These are phyloP conservation scores for Sphagnum tenellum DNA, from an alignment of 225 moss, liverwort and hornwort genomes.

Conservation along the genomic window DNA sequence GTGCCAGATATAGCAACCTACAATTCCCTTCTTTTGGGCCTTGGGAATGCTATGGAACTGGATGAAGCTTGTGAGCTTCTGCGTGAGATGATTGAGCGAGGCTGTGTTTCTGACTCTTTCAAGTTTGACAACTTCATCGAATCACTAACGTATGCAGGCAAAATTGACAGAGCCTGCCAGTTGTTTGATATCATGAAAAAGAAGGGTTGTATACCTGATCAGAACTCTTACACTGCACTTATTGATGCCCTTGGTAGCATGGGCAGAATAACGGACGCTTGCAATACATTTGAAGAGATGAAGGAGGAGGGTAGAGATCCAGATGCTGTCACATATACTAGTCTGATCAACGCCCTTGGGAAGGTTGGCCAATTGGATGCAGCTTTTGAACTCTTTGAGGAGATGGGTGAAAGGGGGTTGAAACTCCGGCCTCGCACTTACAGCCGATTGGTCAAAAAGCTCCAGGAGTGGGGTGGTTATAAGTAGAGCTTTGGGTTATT, in stretches of 20 bases:
- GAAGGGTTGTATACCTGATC: slow-evolving; percentile 12
- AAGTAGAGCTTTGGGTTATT: slow-evolving; percentile 4
- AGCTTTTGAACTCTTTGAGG: slow-evolving; percentile 33
- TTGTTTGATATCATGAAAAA: slow-evolving; percentile 14
- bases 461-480: slow-evolving; percentile 23
- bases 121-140: slow-evolving; percentile 30
- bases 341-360: slow-evolving; percentile 23
- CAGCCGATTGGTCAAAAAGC: slow-evolving; percentile 19
- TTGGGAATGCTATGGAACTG: slow-evolving; percentile 17
- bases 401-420: slow-evolving; percentile 27
- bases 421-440: slow-evolving; percentile 27
- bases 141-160: slow-evolving; percentile 15
- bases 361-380: slow-evolving; percentile 22
- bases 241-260: slow-evolving; percentile 21
- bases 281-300: slow-evolving; percentile 31
- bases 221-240: slow-evolving; percentile 18
- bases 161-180: slow-evolving; percentile 19
- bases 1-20: slow-evolving; percentile 20
- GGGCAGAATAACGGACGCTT: slow-evolving; percentile 22
- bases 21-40: slow-evolving; percentile 18
- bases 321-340: slow-evolving; percentile 24
- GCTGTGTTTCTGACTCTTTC: slow-evolving; percentile 13
- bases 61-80: slow-evolving; percentile 27
- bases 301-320: slow-evolving; percentile 30
- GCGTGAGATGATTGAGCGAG: slow-evolving; percentile 18